Evolutionary conservation across 768 basidiomycete species (phyloP), one percentile per base, ranked within the genome.

Genomic region (Cytidiella melzeri): DNA sequence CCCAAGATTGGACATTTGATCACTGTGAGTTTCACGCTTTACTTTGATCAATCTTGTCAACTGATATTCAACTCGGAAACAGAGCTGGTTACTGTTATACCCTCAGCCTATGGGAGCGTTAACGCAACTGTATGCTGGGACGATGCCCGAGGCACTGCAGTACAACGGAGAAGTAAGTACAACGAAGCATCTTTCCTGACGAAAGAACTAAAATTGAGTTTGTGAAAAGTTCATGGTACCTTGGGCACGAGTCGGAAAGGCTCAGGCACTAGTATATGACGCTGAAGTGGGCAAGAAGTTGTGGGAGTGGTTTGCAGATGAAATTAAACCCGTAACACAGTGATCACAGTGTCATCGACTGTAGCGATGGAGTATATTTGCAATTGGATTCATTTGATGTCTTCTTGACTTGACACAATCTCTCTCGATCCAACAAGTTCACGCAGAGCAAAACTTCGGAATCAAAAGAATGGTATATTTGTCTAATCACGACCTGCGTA

Each of bases 121-220:
- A 28, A 73, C 71, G 2, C 73, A 69, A 52, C 59, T 75, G 4
- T 74, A 65, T 53, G 74, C 67, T 1, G 74, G 68, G 7, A 72
- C 69, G 5, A 49, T 65, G n/a, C 57, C 66, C 0, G 69, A 70
- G 34, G 67, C 62, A 0, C 54, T 53, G 5, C 27, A 62, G 13
- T 40, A 64, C 21, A 65, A 67, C 49, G 69, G 72, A 10, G 61
- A 68, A 61, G 71, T 71, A 45, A 24, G 57, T 45, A 7, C 20
- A 11, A 19, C n/a, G n/a, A 5, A 13, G 46, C 13, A 26, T 37
- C 13, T 20, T 19, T 9, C 39, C 23, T 10, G n/a, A 34, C 30
- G 15, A 15, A 34, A 7, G 30, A 7, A 15, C 30, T 34, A 34
- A 34, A 7, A 15, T 7, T 7, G 30, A 34, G 7, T 34, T 7